phyloP scores from a whole-genome alignment of 352 stramenopile genomes.

The Globisporangium spiculum region DNA sequence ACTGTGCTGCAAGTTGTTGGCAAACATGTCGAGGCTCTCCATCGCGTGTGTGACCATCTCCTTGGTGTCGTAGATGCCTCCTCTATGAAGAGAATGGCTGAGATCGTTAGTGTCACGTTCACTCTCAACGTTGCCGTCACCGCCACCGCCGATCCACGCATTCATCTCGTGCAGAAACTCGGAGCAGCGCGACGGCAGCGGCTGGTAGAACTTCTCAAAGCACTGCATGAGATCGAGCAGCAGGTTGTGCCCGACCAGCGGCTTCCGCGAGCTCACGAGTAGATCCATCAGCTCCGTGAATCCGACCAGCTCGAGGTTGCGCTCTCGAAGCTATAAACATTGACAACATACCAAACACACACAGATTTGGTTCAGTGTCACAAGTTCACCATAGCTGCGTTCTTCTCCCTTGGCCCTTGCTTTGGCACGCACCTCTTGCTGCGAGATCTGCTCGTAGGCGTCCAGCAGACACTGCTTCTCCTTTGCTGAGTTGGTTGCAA shows the following conservation, averaged over 20 bases:
- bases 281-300: slow-evolving; percentile 68
- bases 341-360: neutral
- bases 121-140: neutral
- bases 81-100: neutral
- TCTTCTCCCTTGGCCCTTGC: neutral
- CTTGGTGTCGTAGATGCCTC: slow-evolving; percentile 72
- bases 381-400: neutral
- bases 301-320: slow-evolving; percentile 56
- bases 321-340: slow-evolving; percentile 22
- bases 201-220: slow-evolving; percentile 73
- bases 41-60: slow-evolving; percentile 63
- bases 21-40: slow-evolving; percentile 57
- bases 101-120: neutral
- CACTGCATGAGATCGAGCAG: slow-evolving; percentile 80
- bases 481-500: slow-evolving; percentile 24
- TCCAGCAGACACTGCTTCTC: slow-evolving; percentile 34
- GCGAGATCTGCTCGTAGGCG: slow-evolving; percentile 27
- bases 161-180: slow-evolving; percentile 57
- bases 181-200: slow-evolving; percentile 48
- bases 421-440: slow-evolving; percentile 18
- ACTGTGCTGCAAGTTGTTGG: slow-evolving; percentile 56
- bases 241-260: slow-evolving; percentile 76
- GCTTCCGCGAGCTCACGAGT: slow-evolving; percentile 38
- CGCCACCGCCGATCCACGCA: slow-evolving; percentile 37
- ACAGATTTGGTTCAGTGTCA: neutral